Conservation (phyloP, 768 basidiomycete species). For the Russula sp. region DNA sequence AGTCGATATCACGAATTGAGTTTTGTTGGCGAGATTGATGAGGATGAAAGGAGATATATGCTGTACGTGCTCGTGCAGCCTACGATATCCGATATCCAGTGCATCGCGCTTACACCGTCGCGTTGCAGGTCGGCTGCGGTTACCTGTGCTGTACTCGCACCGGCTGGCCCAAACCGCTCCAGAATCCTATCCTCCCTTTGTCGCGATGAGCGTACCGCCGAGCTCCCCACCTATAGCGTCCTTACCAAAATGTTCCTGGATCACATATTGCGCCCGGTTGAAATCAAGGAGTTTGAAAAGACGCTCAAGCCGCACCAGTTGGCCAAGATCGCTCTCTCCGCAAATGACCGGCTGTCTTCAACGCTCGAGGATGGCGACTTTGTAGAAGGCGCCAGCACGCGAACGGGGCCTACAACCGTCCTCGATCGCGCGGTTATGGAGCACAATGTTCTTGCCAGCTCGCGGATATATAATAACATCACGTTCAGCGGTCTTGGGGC, state of each 20-base stretch:
- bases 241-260: slow-evolving; percentile 98
- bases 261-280: slow-evolving; percentile 85
- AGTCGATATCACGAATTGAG: slow-evolving; percentile 92
- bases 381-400: slow-evolving; percentile 54
- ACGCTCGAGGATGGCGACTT: slow-evolving; percentile 53
- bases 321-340: slow-evolving; percentile 81
- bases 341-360: slow-evolving; percentile 74
- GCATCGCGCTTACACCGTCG: slow-evolving; percentile 4
- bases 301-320: slow-evolving; percentile 89
- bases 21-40: slow-evolving; percentile 86
- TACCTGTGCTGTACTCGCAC: slow-evolving; percentile 93
- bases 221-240: slow-evolving; percentile 81
- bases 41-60: slow-evolving; percentile 86
- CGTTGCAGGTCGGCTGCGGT: slow-evolving; percentile 73
- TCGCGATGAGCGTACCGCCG: slow-evolving; percentile 83
- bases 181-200: slow-evolving; percentile 88
- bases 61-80: slow-evolving; percentile 50
- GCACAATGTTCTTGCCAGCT: slow-evolving; percentile 94
- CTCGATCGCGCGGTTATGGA: slow-evolving; percentile 98
- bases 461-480: slow-evolving; percentile 97
- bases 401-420: slow-evolving; percentile 91
- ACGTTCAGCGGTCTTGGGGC: slow-evolving; percentile 91
- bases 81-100: background rate
- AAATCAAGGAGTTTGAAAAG: slow-evolving; percentile 85
- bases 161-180: slow-evolving; percentile 94